phyloP scores from a whole-genome alignment of 2,329 filamentous ascomycete genomes.

The Colletotrichum sp. region DNA sequence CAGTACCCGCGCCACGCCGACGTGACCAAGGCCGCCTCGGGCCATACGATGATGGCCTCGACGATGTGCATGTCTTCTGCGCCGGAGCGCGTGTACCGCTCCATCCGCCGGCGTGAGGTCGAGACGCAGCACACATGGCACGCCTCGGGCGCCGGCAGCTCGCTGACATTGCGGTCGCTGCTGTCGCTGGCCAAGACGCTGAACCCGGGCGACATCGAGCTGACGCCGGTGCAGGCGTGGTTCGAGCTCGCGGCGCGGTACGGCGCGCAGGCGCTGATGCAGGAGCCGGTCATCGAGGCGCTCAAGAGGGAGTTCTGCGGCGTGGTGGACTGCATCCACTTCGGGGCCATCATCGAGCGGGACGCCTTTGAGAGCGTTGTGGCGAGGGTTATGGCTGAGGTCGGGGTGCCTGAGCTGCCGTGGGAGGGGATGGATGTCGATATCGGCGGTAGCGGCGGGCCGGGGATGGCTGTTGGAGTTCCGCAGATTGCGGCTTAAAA shows the following conservation, averaged over 20 bases:
- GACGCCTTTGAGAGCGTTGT: conserved; percentile 52
- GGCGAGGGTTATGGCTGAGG: conserved; percentile 39
- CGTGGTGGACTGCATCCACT: conserved; percentile 51
- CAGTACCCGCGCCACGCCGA: conserved; percentile 40
- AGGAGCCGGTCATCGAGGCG: conserved; percentile 35
- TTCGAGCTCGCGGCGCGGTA: conserved; percentile 54
- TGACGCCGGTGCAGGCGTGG: conserved; percentile 60
- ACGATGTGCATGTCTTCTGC: conserved; percentile 46
- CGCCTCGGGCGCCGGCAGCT: conserved; percentile 25
- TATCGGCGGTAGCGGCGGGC: background rate
- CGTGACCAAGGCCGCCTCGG: conserved; percentile 34
- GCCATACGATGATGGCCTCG: conserved; percentile 51
- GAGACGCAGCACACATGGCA: conserved; percentile 35
- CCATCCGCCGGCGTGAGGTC: conserved; percentile 4
- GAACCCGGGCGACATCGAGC: conserved; percentile 45
- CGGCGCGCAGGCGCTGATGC: conserved; percentile 42
- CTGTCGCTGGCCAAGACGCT: conserved; percentile 51
- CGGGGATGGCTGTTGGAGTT: background rate
- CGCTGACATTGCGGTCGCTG: conserved; percentile 47
- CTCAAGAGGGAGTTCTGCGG: conserved; percentile 47
- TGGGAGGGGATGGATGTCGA: conserved; percentile 11
- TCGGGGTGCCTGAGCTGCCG: background rate
- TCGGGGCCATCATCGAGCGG: conserved; percentile 53
- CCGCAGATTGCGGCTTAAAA: background rate
- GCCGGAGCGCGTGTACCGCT: conserved; percentile 35